Percentiles rank a stretch among this genome's conserved stretches.
These are phyloP conservation scores for Xylaria sp. DNA, from an alignment of 2,329 filamentous ascomycete genomes.

Conservation along the genomic window DNA sequence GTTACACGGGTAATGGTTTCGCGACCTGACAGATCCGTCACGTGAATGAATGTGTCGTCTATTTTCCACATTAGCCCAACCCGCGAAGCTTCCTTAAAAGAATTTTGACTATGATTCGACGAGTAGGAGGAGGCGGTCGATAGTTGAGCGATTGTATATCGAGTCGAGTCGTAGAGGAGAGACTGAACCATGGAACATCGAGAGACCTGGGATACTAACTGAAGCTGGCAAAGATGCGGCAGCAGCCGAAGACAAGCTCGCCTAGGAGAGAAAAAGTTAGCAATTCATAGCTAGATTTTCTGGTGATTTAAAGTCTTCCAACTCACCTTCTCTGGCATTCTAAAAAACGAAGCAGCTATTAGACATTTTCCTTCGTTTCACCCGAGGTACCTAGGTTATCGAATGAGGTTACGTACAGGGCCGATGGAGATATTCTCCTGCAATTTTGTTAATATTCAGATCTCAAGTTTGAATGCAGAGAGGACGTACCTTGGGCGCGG, in stretches of 20 bases:
- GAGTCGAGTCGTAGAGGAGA: background rate
- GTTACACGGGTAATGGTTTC: constrained; percentile 99
- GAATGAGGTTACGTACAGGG: constrained; percentile 29
- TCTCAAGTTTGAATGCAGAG: background rate
- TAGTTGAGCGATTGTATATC: background rate
- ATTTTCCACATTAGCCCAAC: constrained; percentile 18
- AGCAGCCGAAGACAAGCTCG: constrained; percentile 96
- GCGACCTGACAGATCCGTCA: constrained; percentile 96
- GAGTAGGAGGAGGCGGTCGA: background rate
- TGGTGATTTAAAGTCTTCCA: background rate
- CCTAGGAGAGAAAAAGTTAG: constrained; percentile 61
- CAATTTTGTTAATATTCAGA: constrained; percentile 50
- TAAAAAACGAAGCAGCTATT: constrained; percentile 22
- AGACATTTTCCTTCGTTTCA: constrained; percentile 21
- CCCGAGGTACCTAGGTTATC: constrained; percentile 1
- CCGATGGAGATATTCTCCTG: constrained; percentile 91
- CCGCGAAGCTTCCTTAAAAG: background rate
- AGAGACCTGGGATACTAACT: constrained; percentile 49
- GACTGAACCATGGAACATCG: background rate
- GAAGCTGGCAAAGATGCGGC: constrained; percentile 98
- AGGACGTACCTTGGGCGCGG: constrained; percentile 63
- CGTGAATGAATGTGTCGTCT: constrained; percentile 92
- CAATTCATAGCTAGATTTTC: background rate
- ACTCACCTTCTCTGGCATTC: constrained; percentile 91
- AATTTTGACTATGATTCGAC: background rate